phyloP scores from a whole-genome alignment of 805 yeast genomes.

The Metschnikowia bowlesiae region DNA sequence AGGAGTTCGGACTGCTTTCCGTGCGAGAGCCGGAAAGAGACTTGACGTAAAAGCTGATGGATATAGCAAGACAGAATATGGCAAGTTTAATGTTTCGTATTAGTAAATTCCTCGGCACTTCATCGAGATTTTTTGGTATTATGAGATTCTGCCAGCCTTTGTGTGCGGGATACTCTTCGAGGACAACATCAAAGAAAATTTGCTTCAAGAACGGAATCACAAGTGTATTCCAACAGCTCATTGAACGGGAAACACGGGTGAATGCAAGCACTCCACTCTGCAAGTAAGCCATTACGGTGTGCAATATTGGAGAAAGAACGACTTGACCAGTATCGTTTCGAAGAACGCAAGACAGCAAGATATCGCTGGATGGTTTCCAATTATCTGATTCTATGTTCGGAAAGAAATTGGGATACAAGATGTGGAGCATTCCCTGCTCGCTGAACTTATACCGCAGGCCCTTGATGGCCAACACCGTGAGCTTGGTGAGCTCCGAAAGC shows the following conservation, averaged over 20 bases:
- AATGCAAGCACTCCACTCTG: conserved; percentile 22
- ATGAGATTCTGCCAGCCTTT: conserved; percentile 12
- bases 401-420: conserved; percentile 41
- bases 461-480: conserved; percentile 39
- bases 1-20: conserved; percentile 14
- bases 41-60: conserved; percentile 12
- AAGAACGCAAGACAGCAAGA: conserved; percentile 1
- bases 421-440: conserved; percentile 42
- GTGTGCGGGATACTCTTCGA: conserved; percentile 18
- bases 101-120: conserved; percentile 9
- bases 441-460: conserved; percentile 33
- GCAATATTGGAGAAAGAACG: conserved; percentile 20
- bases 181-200: conserved; percentile 28
- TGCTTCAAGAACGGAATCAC: conserved; percentile 29
- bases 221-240: conserved; percentile 26
- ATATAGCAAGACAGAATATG: conserved; percentile 14
- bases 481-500: conserved; percentile 33
- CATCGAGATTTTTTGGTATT: conserved; percentile 4
- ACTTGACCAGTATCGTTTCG: conserved; percentile 5
- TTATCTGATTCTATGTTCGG: conserved; percentile 41
- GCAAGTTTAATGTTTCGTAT: conserved; percentile 12
- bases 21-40: conserved; percentile 7
- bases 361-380: conserved; percentile 27
- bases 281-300: conserved; percentile 17
- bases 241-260: conserved; percentile 19